Evolutionary conservation across 140 eudicot genomes (phyloP).

Genomic region (Cichorium intybus): DNA sequence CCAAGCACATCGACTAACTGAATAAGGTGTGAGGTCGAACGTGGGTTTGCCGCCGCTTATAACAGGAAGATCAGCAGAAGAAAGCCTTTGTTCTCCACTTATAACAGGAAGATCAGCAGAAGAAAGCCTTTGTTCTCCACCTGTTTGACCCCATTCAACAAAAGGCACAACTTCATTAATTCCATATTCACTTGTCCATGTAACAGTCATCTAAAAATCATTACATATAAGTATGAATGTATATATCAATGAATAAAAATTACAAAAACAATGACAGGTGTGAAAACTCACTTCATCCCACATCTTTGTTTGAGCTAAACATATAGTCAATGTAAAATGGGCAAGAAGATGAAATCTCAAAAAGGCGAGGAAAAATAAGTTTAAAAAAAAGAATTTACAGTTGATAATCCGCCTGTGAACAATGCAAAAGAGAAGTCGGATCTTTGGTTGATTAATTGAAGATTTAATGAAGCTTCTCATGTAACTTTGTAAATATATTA

Average conservation of each 20-base stretch:
- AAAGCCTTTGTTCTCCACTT: slow-evolving; percentile 33
- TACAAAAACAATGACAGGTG: neutral
- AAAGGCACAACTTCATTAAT: too few relatives aligned
- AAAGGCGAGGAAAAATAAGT: neutral
- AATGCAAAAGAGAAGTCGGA: slow-evolving; percentile 61
- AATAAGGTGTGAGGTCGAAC: too few relatives aligned
- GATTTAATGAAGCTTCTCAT: slow-evolving; percentile 65
- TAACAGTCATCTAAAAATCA: too few relatives aligned
- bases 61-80: too few relatives aligned
- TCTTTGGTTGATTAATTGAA: slow-evolving; percentile 73
- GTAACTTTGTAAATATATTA: slow-evolving; percentile 31
- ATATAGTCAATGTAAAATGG: slow-evolving; percentile 4
- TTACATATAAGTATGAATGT: too few relatives aligned
- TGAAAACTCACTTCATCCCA: too few relatives aligned
- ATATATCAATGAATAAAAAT: neutral
- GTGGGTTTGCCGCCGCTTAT: too few relatives aligned
- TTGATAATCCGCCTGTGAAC: slow-evolving; percentile 56
- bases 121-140: slow-evolving; percentile 32
- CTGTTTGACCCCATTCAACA: too few relatives aligned
- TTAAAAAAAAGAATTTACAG: slow-evolving; percentile 40
- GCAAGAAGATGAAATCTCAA: neutral
- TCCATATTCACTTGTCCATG: too few relatives aligned
- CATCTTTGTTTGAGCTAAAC: slow-evolving; percentile 65
- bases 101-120: slow-evolving; percentile 54
- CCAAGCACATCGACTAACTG: too few relatives aligned